Percentiles rank a stretch among this genome's conserved stretches.
phyloP scores from a whole-genome alignment of 768 basidiomycete genomes.

The Leccinum arenicola region DNA sequence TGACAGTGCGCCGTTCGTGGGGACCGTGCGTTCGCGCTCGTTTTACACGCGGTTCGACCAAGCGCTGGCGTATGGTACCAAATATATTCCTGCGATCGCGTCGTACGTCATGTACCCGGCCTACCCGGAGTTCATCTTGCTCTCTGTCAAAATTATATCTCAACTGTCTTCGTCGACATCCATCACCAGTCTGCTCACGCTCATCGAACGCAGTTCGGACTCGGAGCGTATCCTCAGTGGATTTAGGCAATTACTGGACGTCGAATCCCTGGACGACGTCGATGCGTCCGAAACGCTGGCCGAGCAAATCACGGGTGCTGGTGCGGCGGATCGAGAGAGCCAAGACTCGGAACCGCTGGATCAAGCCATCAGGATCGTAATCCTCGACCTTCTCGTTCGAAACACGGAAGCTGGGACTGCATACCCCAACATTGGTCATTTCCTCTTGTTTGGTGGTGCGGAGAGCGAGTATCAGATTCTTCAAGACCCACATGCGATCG shows the following conservation, averaged over 20 bases:
- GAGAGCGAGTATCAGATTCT: slow-evolving; percentile 66
- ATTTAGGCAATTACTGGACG: slow-evolving; percentile 63
- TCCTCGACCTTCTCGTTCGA: slow-evolving; percentile 78
- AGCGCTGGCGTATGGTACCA: slow-evolving; percentile 63
- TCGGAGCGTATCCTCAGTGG: slow-evolving; percentile 84
- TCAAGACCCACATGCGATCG: slow-evolving; percentile 75
- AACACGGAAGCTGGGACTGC: slow-evolving; percentile 61
- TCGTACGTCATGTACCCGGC: slow-evolving; percentile 69
- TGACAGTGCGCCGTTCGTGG: slow-evolving; percentile 52
- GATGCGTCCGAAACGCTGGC: slow-evolving; percentile 55
- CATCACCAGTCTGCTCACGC: slow-evolving; percentile 70
- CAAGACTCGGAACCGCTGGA: slow-evolving; percentile 42
- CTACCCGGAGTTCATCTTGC: slow-evolving; percentile 69
- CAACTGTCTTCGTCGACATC: slow-evolving; percentile 63
- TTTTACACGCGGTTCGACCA: slow-evolving; percentile 76
- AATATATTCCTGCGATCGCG: slow-evolving; percentile 78
- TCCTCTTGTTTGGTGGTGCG: slow-evolving; percentile 72
- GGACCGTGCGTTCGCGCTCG: slow-evolving; percentile 58
- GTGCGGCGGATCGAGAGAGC: slow-evolving; percentile 53
- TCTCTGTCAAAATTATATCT: slow-evolving; percentile 76
- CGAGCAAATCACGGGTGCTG: slow-evolving; percentile 69
- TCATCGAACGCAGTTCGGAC: slow-evolving; percentile 78
- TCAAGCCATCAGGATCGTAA: slow-evolving; percentile 71
- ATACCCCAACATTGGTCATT: slow-evolving; percentile 85
- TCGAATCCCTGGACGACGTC: slow-evolving; percentile 61